Percentiles rank a stretch among this genome's conserved stretches.
Evolutionary conservation across 768 basidiomycete species (phyloP).

Genomic region (Galerina marginata): DNA sequence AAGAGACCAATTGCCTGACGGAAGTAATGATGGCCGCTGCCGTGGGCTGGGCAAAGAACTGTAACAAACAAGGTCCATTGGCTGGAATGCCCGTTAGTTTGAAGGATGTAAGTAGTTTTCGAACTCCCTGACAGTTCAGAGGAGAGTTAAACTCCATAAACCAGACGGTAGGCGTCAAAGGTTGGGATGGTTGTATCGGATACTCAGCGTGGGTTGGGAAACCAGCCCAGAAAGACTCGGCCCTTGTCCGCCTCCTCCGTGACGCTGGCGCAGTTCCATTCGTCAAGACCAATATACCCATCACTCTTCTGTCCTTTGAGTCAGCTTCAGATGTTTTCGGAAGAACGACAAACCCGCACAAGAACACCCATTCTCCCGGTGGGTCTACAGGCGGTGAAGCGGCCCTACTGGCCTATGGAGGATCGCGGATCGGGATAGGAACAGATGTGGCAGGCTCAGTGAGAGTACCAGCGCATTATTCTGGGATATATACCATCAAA

Average conservation of each 20-base stretch:
- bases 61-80: constrained; percentile 45
- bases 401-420: constrained; percentile 64
- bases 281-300: constrained; percentile 70
- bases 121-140: too few species aligned
- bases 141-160: background rate
- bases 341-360: constrained; percentile 64
- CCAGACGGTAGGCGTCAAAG: constrained; percentile 56
- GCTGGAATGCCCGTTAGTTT: constrained; percentile 66
- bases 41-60: constrained; percentile 37
- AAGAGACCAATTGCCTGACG: constrained; percentile 64
- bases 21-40: constrained; percentile 58
- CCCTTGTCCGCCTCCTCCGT: constrained; percentile 55
- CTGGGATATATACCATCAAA: constrained; percentile 65
- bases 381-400: constrained; percentile 75
- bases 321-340: constrained; percentile 64
- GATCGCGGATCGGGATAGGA: constrained; percentile 66
- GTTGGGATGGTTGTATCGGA: constrained; percentile 64
- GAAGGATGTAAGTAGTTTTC: constrained; percentile 48
- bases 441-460: constrained; percentile 76
- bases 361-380: constrained; percentile 57
- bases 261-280: constrained; percentile 70
- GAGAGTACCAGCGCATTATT: constrained; percentile 68
- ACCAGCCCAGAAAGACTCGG: constrained; percentile 51
- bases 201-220: constrained; percentile 56
- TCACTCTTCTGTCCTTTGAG: constrained; percentile 64